These are phyloP conservation scores for Xylaria intraflava DNA, from an alignment of 495 filamentous ascomycete species.

Conservation along the genomic window DNA sequence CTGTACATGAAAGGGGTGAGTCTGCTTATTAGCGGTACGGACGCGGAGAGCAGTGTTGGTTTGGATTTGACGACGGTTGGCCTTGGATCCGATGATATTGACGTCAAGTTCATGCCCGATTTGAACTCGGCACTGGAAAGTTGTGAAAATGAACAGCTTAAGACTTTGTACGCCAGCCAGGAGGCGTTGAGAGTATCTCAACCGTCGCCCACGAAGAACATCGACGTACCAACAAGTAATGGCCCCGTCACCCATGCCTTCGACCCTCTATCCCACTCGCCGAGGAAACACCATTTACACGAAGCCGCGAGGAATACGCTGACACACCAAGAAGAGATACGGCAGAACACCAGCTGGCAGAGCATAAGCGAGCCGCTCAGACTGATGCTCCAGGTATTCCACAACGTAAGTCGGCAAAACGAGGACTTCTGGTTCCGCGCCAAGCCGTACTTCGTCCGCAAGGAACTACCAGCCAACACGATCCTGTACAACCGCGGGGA, in stretches of 20 bases:
- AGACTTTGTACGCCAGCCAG: conserved; percentile 65
- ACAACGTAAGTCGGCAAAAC: conserved; percentile 70
- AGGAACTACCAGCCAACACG: conserved; percentile 59
- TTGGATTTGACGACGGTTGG: conserved; percentile 73
- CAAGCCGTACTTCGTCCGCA: conserved; percentile 62
- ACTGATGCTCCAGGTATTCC: conserved; percentile 87
- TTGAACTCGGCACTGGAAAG: conserved; percentile 88
- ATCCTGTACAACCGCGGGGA: conserved; percentile 71
- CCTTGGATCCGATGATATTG: conserved; percentile 57
- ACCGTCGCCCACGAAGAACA: conserved; percentile 31
- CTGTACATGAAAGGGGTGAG: conserved; percentile 64
- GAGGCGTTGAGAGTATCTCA: conserved; percentile 33
- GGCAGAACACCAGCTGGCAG: conserved; percentile 56
- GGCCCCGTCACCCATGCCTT: conserved; percentile 19
- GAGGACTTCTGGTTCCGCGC: conserved; percentile 93
- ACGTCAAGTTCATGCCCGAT: conserved; percentile 74
- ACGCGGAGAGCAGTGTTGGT: conserved; percentile 65
- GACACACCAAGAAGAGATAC: conserved; percentile 46
- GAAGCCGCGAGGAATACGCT: conserved; percentile 70
- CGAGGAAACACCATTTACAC: conserved; percentile 68
- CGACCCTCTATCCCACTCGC: conserved; percentile 60
- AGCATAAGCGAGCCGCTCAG: conserved; percentile 82
- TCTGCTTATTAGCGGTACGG: conserved; percentile 74
- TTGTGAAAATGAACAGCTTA: conserved; percentile 92
- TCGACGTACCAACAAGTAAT: conserved; percentile 50